Conservation (phyloP, 371 early-diverging fungal species). For the Mortierella sp. region DNA sequence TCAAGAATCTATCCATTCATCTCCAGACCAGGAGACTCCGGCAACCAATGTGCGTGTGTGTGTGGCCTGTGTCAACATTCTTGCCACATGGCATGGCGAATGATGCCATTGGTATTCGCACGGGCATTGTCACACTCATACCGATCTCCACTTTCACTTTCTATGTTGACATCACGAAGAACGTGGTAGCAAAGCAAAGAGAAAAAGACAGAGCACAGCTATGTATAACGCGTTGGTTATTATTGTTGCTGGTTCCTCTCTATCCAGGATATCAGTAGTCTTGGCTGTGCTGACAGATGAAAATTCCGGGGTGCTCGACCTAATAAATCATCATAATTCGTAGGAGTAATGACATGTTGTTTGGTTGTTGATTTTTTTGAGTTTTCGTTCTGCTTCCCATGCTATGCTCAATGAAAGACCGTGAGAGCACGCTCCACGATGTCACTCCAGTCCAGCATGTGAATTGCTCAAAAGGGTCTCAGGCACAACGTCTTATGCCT, state of each 20-base stretch:
- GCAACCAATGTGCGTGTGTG: too few species aligned
- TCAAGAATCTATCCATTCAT: too few species aligned
- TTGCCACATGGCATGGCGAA: too few species aligned
- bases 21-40: too few species aligned
- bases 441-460: slow-evolving; percentile 5
- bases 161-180: not conserved
- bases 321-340: not conserved
- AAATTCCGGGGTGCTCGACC: not conserved
- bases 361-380: slow-evolving; percentile 8
- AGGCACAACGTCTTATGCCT: not conserved
- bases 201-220: not conserved
- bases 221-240: not conserved
- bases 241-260: not conserved
- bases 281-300: not conserved
- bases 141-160: not conserved
- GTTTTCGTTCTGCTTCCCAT: not conserved
- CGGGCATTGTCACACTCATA: not conserved
- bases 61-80: too few species aligned
- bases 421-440: not conserved
- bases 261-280: not conserved
- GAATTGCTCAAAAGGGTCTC: slow-evolving; percentile 2
- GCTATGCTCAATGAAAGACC: not conserved
- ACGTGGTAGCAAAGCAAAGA: not conserved
- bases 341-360: not conserved
- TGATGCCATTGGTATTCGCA: not conserved